Evolutionary conservation across 2,329 filamentous ascomycete genomes (phyloP).

Genomic region (Microsporum audouinii): DNA sequence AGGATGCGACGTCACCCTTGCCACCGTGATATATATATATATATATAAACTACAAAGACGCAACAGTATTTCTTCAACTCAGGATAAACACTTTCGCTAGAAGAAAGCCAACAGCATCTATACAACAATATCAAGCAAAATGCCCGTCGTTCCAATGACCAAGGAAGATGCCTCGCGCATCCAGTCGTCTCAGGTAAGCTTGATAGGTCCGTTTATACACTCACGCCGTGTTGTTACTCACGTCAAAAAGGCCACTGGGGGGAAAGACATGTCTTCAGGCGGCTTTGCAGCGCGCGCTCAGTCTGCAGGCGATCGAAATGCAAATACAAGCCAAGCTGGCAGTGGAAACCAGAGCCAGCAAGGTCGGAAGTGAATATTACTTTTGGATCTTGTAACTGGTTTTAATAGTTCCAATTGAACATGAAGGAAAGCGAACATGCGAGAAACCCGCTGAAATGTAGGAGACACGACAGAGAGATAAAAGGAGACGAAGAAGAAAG

Average conservation of each 20-base stretch:
- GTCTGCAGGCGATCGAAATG: conserved; percentile 2
- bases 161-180: conserved; percentile 7
- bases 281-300: conserved; percentile 3
- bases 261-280: conserved; percentile 7
- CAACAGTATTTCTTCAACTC: too few relatives aligned
- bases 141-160: background rate
- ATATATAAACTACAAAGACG: too few relatives aligned
- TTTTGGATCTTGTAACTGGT: background rate
- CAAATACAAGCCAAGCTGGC: background rate
- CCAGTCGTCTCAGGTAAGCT: conserved; percentile 7
- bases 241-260: background rate
- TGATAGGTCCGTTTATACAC: too few relatives aligned
- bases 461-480: background rate
- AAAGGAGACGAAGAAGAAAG: background rate
- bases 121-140: background rate
- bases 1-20: too few relatives aligned
- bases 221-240: background rate
- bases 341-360: background rate
- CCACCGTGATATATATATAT: too few relatives aligned
- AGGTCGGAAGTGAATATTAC: background rate
- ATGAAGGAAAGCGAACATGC: background rate
- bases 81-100: too few relatives aligned
- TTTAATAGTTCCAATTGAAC: background rate
- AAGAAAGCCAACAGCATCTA: too few relatives aligned
- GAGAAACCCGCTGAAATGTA: background rate